Evolutionary conservation across 164 flowering plant species (phyloP).

Genomic region (Annona squamosa): DNA sequence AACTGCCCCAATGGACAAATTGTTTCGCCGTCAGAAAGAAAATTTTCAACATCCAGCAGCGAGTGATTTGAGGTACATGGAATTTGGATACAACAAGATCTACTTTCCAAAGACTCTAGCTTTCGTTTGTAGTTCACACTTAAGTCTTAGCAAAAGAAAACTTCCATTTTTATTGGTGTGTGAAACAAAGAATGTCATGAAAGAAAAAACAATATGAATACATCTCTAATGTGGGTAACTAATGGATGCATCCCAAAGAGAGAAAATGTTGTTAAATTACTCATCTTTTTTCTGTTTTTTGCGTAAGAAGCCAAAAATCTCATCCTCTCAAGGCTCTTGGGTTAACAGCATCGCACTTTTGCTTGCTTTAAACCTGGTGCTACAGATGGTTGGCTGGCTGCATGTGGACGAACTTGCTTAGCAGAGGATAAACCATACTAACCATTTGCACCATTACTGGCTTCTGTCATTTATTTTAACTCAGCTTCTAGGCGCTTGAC

Average conservation of each 20-base stretch:
- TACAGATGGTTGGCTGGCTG: not conserved
- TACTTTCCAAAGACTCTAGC: too few relatives aligned
- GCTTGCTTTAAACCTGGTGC: constrained; percentile 2
- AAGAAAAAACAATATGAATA: too few relatives aligned
- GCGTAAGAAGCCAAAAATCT: not conserved
- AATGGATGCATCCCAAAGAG: not conserved
- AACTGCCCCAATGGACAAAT: too few relatives aligned
- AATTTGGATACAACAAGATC: too few relatives aligned
- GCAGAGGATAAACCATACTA: constrained; percentile 11
- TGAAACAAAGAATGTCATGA: too few relatives aligned
- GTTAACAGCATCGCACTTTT: not conserved
- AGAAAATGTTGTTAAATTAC: not conserved
- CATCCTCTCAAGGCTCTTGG: not conserved
- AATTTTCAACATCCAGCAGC: too few relatives aligned
- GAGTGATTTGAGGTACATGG: too few relatives aligned
- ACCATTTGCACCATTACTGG: not conserved
- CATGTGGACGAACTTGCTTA: not conserved
- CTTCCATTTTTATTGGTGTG: too few relatives aligned
- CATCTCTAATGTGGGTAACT: too few relatives aligned
- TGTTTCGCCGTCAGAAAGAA: too few relatives aligned
- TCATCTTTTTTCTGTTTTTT: not conserved
- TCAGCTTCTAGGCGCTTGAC: constrained; percentile 55
- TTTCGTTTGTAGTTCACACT: too few relatives aligned
- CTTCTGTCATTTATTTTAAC: constrained; percentile 35
- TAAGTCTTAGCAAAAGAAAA: too few relatives aligned